Conservation (phyloP, 495 filamentous ascomycete genomes). For the Neurospora discreta region DNA sequence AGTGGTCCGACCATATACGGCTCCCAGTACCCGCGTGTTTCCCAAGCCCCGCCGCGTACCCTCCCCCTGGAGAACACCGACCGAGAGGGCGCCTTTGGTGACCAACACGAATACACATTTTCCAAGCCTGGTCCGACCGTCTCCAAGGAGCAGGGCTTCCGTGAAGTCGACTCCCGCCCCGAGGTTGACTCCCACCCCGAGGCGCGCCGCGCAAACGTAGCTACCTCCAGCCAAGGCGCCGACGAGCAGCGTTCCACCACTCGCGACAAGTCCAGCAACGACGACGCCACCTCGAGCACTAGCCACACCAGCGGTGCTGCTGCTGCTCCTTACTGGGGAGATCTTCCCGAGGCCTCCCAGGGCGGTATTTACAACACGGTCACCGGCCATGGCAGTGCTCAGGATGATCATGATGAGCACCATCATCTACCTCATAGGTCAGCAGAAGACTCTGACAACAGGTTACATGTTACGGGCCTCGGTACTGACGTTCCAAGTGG, state of each 20-base stretch:
- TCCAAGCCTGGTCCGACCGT: background rate
- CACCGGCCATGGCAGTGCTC: constrained; percentile 30
- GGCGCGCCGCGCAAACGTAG: background rate
- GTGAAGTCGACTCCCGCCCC: background rate
- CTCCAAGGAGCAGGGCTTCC: background rate
- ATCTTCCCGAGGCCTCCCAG: constrained; percentile 21
- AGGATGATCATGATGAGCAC: constrained; percentile 23
- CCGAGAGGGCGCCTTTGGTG: background rate
- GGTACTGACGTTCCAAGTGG: constrained; percentile 8
- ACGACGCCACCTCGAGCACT: background rate
- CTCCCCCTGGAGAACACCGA: background rate
- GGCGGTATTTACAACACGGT: constrained; percentile 31
- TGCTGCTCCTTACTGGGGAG: constrained; percentile 28
- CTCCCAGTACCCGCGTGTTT: background rate
- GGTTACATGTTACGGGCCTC: constrained; percentile 12
- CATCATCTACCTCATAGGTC: constrained; percentile 14
- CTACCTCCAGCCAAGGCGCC: background rate
- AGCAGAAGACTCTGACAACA: background rate
- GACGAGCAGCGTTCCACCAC: background rate
- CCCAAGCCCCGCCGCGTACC: background rate
- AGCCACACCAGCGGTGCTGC: background rate
- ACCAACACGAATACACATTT: background rate
- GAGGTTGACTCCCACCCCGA: background rate
- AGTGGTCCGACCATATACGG: background rate
- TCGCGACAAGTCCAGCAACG: background rate